Conservation (phyloP, 2,329 filamentous ascomycete genomes). For the Pseudogymnoascus sp. region DNA sequence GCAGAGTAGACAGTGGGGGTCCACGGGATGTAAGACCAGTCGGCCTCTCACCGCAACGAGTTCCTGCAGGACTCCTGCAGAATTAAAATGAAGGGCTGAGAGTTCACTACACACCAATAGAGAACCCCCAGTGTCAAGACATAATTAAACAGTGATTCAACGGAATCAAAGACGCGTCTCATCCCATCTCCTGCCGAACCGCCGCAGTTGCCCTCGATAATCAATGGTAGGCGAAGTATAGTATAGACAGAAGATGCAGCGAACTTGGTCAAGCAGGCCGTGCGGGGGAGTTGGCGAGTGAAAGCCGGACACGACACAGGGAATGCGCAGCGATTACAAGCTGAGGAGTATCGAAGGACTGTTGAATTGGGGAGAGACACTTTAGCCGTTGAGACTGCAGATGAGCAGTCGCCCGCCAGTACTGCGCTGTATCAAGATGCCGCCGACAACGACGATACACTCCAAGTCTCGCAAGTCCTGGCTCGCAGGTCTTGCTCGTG, state of each 20-base stretch:
- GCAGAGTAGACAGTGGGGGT: background rate
- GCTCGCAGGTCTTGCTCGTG: background rate
- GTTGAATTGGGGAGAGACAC: background rate
- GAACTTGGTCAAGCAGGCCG: background rate
- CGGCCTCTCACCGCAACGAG: background rate
- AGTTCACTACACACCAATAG: background rate
- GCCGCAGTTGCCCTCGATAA: background rate
- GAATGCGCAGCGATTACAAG: background rate
- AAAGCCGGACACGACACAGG: background rate
- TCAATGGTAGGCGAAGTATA: background rate
- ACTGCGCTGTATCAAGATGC: background rate
- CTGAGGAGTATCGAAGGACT: background rate
- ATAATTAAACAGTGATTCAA: constrained; percentile 6
- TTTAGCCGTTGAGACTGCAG: background rate
- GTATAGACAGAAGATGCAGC: background rate
- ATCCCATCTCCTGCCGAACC: background rate
- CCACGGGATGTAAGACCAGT: background rate
- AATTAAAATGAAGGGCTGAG: constrained; percentile 4
- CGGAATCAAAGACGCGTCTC: background rate
- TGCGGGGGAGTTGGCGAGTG: background rate
- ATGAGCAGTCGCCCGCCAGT: background rate
- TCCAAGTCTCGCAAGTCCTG: background rate
- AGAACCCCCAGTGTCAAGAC: background rate
- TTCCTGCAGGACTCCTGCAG: constrained; percentile 1
- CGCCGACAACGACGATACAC: background rate